phyloP scores from a whole-genome alignment of 2,329 filamentous ascomycete genomes.

The Talaromyces verruculosus region DNA sequence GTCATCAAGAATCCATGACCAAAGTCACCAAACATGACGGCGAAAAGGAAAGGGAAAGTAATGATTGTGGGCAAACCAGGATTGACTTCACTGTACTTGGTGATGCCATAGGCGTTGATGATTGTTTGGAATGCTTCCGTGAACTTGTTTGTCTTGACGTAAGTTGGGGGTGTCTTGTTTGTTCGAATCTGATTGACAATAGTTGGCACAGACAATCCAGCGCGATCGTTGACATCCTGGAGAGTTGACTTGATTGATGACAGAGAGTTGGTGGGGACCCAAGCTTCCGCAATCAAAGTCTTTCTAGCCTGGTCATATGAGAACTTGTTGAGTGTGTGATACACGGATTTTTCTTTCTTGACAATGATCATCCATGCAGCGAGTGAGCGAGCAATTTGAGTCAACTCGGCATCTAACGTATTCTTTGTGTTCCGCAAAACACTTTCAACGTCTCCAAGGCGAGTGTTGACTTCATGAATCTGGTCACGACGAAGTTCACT shows the following conservation, averaged over 20 bases:
- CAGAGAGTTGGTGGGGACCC: slow-evolving; percentile 91
- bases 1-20: slow-evolving; percentile 93
- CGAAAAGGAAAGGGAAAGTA: slow-evolving; percentile 98
- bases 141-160: slow-evolving; percentile 97
- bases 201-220: slow-evolving; percentile 92
- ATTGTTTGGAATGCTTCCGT: slow-evolving; percentile 98
- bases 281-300: slow-evolving; percentile 95
- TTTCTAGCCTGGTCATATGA: slow-evolving; percentile 95
- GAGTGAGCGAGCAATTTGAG: slow-evolving; percentile 86
- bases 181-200: slow-evolving; percentile 98
- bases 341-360: slow-evolving; percentile 97
- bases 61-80: slow-evolving; percentile 92
- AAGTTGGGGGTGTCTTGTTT: slow-evolving; percentile 95
- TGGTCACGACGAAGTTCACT: slow-evolving; percentile 92
- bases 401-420: slow-evolving; percentile 87
- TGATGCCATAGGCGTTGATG: slow-evolving; percentile 96
- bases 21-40: slow-evolving; percentile 99
- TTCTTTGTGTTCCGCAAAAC: slow-evolving; percentile 93
- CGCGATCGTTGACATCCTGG: slow-evolving; percentile 93
- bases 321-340: slow-evolving; percentile 91
- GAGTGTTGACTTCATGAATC: slow-evolving; percentile 94
- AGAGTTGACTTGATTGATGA: slow-evolving; percentile 87
- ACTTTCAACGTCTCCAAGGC: slow-evolving; percentile 84
- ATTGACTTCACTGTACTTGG: slow-evolving; percentile 96
- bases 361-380: slow-evolving; percentile 97